Conservation (phyloP, 257 asterid species). For the Gentiana straminea region DNA sequence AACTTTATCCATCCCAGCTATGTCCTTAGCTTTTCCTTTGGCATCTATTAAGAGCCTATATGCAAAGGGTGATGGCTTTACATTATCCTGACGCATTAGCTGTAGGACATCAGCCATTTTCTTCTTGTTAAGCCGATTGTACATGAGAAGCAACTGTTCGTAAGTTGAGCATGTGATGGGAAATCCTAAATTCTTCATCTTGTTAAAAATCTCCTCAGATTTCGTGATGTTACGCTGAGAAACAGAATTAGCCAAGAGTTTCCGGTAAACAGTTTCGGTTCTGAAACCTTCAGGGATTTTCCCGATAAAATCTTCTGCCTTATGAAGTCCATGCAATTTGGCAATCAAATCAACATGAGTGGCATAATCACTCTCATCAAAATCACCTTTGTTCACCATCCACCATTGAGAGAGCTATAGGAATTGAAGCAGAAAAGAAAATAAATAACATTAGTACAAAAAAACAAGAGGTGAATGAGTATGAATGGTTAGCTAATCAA, state of each 20-base stretch:
- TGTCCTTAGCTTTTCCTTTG: conserved; percentile 54
- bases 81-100: conserved; percentile 54
- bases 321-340: conserved; percentile 42
- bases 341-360: conserved; percentile 61
- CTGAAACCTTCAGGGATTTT: conserved; percentile 53
- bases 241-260: conserved; percentile 57
- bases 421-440: conserved; percentile 6
- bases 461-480: too few relatives aligned
- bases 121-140: conserved; percentile 42
- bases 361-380: conserved; percentile 35
- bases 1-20: conserved; percentile 58
- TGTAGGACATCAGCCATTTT: conserved; percentile 58
- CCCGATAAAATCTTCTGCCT: conserved; percentile 45
- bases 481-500: too few relatives aligned
- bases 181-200: conserved; percentile 46
- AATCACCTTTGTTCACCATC: conserved; percentile 36
- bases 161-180: conserved; percentile 39
- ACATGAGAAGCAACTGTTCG: conserved; percentile 62
- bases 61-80: conserved; percentile 49
- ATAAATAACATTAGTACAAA: too few relatives aligned
- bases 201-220: conserved; percentile 54
- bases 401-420: conserved; percentile 73
- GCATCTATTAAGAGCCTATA: conserved; percentile 44
- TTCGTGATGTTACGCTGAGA: conserved; percentile 25
- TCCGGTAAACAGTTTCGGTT: conserved; percentile 47